These are phyloP conservation scores for Nepenthes alata DNA, from an alignment of 179 eudicot genomes.

Conservation along the genomic window DNA sequence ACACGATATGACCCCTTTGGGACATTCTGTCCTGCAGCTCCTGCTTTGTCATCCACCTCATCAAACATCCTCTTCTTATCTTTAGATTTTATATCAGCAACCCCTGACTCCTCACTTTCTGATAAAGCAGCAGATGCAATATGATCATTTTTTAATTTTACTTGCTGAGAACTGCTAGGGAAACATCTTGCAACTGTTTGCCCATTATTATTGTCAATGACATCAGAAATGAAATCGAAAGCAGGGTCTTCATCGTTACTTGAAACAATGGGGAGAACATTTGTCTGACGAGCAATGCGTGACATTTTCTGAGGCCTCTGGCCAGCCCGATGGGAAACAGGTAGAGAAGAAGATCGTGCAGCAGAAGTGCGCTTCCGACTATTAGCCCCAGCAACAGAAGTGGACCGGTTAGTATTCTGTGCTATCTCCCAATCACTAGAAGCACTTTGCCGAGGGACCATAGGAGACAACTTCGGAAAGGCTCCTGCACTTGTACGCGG, in stretches of 20 bases:
- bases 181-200: constrained; percentile 18
- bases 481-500: constrained; percentile 42
- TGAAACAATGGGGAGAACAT: constrained; percentile 37
- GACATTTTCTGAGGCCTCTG: constrained; percentile 64
- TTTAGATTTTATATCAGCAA: constrained; percentile 36
- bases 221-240: constrained; percentile 31
- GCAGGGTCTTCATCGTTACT: constrained; percentile 31
- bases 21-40: constrained; percentile 26
- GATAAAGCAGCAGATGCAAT: constrained; percentile 35
- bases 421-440: constrained; percentile 50
- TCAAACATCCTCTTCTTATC: constrained; percentile 39
- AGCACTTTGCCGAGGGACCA: constrained; percentile 25
- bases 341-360: constrained; percentile 50
- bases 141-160: constrained; percentile 28
- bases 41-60: constrained; percentile 38
- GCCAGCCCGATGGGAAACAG: constrained; percentile 47
- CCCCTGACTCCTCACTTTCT: constrained; percentile 68
- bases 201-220: constrained; percentile 29
- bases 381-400: constrained; percentile 27
- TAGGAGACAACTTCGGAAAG: constrained; percentile 39
- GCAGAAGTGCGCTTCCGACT: constrained; percentile 47
- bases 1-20: constrained; percentile 35
- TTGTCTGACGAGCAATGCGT: constrained; percentile 53
- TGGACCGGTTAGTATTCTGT: constrained; percentile 31
- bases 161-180: constrained; percentile 35